Percentiles rank a stretch among this genome's conserved stretches.
These are phyloP conservation scores for Penicillium salamii DNA, from an alignment of 495 filamentous ascomycete genomes.

Conservation along the genomic window DNA sequence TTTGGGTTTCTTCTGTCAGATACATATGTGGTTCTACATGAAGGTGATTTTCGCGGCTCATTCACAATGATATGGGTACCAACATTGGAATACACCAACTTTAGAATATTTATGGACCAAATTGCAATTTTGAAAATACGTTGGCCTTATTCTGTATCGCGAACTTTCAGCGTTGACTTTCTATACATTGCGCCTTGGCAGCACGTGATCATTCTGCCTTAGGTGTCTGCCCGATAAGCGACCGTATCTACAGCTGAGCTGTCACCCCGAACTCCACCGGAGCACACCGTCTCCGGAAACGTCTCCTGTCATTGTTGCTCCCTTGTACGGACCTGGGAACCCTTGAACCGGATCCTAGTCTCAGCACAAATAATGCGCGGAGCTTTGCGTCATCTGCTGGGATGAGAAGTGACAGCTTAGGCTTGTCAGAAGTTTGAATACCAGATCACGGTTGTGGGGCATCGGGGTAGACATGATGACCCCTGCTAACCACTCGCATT, in stretches of 20 bases:
- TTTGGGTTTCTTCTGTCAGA: too few relatives aligned
- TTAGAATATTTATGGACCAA: too few relatives aligned
- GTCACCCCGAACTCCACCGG: neutral
- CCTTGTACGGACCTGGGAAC: too few relatives aligned
- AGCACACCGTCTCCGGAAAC: neutral
- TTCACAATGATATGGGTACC: too few relatives aligned
- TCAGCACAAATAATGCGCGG: neutral
- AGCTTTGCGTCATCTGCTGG: neutral
- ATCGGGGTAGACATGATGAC: conserved; percentile 4
- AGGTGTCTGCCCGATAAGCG: neutral
- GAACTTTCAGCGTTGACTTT: too few relatives aligned
- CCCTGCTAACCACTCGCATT: conserved; percentile 11
- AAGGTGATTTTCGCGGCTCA: too few relatives aligned
- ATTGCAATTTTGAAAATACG: too few relatives aligned
- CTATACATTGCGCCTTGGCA: neutral
- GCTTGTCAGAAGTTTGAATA: neutral
- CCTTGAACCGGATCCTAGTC: neutral
- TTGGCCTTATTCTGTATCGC: too few relatives aligned
- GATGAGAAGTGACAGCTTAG: neutral
- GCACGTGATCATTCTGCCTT: neutral
- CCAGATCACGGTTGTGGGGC: neutral
- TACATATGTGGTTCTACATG: too few relatives aligned
- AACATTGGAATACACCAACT: too few relatives aligned
- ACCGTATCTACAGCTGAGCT: neutral
- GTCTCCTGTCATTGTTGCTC: too few relatives aligned